Evolutionary conservation across 768 basidiomycete genomes (phyloP).

Genomic region (Trichaptum fuscoviolaceum): DNA sequence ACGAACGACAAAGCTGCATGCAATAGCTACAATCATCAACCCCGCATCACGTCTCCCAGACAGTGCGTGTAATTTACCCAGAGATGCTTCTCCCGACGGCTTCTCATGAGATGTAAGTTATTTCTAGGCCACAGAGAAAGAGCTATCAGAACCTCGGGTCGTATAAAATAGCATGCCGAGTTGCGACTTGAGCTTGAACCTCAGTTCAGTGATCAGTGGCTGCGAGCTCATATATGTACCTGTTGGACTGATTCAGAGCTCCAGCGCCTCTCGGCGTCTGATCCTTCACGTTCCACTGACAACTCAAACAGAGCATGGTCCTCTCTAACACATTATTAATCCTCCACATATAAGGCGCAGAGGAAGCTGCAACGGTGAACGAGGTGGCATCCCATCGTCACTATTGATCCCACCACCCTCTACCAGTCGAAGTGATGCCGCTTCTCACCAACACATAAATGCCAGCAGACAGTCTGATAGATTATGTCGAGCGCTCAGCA

Average conservation of each 20-base stretch:
- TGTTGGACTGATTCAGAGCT: background rate
- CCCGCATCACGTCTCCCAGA: background rate
- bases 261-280: background rate
- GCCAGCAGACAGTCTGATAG: background rate
- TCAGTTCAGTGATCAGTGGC: background rate
- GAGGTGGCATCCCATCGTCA: background rate
- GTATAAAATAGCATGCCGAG: background rate
- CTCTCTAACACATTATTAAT: too few species aligned
- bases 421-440: background rate
- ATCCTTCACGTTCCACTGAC: background rate
- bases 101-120: background rate
- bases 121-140: background rate
- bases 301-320: background rate
- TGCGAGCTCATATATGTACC: background rate
- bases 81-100: background rate
- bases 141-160: background rate
- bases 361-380: background rate
- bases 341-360: background rate
- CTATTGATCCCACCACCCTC: background rate
- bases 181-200: background rate
- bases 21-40: background rate
- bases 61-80: background rate
- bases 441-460: background rate
- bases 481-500: background rate
- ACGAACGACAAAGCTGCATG: background rate